Evolutionary conservation across 1,284 basidiomycete genomes (phyloP).

Genomic region (Puccinia coronata): DNA sequence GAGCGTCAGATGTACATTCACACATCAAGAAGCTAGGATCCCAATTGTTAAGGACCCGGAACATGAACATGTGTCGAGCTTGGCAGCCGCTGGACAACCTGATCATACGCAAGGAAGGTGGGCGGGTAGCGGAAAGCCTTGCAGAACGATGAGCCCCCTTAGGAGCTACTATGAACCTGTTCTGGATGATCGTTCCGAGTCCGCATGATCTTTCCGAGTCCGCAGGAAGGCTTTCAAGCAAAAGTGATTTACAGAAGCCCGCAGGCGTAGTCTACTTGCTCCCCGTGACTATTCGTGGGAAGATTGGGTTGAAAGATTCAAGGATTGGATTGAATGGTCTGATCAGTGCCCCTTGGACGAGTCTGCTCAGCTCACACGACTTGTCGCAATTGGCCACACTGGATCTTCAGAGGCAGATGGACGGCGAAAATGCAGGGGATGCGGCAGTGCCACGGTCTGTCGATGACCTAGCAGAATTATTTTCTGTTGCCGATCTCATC

Average conservation of each 20-base stretch:
- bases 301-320: neutral
- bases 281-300: slow-evolving; percentile 13
- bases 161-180: neutral
- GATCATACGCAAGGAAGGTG: neutral
- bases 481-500: no score
- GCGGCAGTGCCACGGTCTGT: no score
- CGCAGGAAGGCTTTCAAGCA: neutral
- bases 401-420: neutral
- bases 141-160: no score
- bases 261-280: neutral
- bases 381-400: neutral
- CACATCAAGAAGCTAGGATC: slow-evolving; percentile 17
- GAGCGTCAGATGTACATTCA: slow-evolving; percentile 13
- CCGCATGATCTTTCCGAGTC: neutral
- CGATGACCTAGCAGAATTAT: no score
- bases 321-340: slow-evolving; percentile 3
- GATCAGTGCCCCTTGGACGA: slow-evolving; percentile 6
- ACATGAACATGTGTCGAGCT: no score
- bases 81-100: neutral
- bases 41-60: neutral
- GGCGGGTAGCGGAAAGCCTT: neutral
- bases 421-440: neutral
- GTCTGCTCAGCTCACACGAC: no score
- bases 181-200: no score
- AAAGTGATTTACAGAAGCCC: neutral